Evolutionary conservation across 2,329 filamentous ascomycete genomes (phyloP).

Genomic region (Fusarium anthophilum): DNA sequence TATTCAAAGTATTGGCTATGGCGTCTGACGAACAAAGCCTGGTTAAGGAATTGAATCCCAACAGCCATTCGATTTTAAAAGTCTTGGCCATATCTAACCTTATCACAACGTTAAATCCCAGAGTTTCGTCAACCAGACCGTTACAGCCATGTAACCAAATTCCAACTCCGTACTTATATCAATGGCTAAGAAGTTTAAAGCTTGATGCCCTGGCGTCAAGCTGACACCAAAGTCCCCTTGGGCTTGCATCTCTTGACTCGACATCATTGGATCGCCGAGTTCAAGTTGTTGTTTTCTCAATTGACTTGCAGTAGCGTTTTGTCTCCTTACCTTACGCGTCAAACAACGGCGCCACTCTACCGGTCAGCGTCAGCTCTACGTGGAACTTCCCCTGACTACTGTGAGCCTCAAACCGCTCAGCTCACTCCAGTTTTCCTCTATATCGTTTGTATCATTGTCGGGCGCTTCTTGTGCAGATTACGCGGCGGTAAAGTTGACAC

Average conservation of each 20-base stretch:
- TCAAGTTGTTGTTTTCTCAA: not conserved
- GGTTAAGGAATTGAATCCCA: not conserved
- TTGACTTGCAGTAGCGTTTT: conserved; percentile 18
- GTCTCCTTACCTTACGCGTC: conserved; percentile 19
- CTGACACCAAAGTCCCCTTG: not conserved
- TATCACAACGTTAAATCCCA: not conserved
- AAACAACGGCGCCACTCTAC: conserved; percentile 15
- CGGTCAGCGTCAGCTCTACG: not conserved
- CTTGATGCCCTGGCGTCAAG: conserved; percentile 11
- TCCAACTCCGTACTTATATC: not conserved
- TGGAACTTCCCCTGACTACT: conserved; percentile 25
- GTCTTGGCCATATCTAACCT: not conserved
- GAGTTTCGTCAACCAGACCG: not conserved
- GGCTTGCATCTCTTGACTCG: conserved; percentile 5
- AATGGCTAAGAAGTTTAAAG: not conserved
- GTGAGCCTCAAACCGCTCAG: conserved; percentile 25
- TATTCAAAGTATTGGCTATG: not conserved
- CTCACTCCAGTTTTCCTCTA: conserved; percentile 24
- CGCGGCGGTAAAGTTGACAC: not conserved
- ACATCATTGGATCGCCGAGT: conserved; percentile 8
- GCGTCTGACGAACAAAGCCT: not conserved
- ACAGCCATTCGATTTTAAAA: not conserved
- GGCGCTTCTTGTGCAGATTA: not conserved
- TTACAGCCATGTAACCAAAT: not conserved
- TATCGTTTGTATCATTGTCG: not conserved